Evolutionary conservation across 2,329 filamentous ascomycete species (phyloP), one percentile per base, ranked within the genome.

Genomic region (Arthrobotrys sphaeroides): DNA sequence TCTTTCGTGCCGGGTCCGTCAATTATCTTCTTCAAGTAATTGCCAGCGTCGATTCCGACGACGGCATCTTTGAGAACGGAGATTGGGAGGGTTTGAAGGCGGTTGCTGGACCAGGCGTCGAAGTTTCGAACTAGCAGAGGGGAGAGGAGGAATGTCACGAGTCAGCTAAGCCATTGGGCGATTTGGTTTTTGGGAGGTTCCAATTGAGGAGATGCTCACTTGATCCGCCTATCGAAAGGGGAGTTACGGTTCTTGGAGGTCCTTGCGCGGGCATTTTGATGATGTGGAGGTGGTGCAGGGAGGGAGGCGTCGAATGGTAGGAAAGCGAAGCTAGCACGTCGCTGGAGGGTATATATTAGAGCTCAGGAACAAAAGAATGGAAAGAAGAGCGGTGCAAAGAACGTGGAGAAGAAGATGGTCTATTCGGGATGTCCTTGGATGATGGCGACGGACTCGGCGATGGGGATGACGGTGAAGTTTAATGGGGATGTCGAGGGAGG

Each of bases 41-140:
- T 91, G 62, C 91, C 90, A 67, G 94, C 95, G 85, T 97, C 94
- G 80, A 98, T 89, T 78, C 90, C 94, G 80, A 97, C 87, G 64
- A 90, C 87, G 74, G 88, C 88, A 81, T 90, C 90, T 81, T 91
- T 88, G 79, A 97, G 86, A 77, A 91, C 88, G 75, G 89, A 86
- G 78, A 96, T 83, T 73, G 89, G 85, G 79, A 89, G 87, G 55
- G 85, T 87, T 81, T 86, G 84, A 77, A 84, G 77, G 78, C 88
- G 84, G 80, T 82, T 83, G 78, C 83, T 83, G 66, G 84, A 86
- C 87, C 87, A 90, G 79, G 86, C 85, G 79, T 88, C 87, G 80
- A 89, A 85, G 73, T 82, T 82, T 78, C 84, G 84, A 80, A 85
- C 84, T 85, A 13, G 26, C 10, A 6, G 74, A 20, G 28, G 18